A percentile compares a stretch with the other conserved stretches of the same genome.
Evolutionary conservation across 225 moss, liverwort and hornwort species (phyloP).

Genomic region (Neckera pumila): DNA sequence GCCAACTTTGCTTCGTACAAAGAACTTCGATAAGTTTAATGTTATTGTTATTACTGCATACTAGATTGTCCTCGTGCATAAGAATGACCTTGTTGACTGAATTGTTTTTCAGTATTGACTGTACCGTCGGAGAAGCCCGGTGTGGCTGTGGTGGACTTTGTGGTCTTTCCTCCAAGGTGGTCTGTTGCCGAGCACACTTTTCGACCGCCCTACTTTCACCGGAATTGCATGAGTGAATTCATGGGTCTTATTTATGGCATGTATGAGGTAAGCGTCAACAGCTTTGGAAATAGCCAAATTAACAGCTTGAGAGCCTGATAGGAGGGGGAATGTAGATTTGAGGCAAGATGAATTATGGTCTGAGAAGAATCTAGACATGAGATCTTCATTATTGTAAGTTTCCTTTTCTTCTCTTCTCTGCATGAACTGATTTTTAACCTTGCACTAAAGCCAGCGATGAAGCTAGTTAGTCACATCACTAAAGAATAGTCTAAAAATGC

Average conservation of each 20-base stretch:
- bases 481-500: neutral
- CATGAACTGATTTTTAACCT: too few species aligned
- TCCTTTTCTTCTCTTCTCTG: too few species aligned
- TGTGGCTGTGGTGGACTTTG: constrained; percentile 94
- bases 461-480: neutral
- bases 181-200: constrained; percentile 96
- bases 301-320: neutral
- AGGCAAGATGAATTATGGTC: neutral
- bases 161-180: constrained; percentile 96
- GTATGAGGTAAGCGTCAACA: constrained; percentile 58
- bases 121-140: constrained; percentile 92
- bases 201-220: constrained; percentile 94
- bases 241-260: constrained; percentile 89
- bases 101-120: constrained; percentile 53
- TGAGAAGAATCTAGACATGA: neutral
- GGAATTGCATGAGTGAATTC: constrained; percentile 98
- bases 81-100: neutral
- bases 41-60: neutral
- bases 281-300: neutral
- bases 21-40: neutral
- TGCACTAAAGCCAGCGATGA: too few species aligned
- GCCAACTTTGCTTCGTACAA: neutral
- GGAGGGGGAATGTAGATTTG: neutral
- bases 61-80: neutral
- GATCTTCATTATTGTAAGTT: neutral